phyloP scores from a whole-genome alignment of 2,329 filamentous ascomycete species.

The Bipolaris victoriae region DNA sequence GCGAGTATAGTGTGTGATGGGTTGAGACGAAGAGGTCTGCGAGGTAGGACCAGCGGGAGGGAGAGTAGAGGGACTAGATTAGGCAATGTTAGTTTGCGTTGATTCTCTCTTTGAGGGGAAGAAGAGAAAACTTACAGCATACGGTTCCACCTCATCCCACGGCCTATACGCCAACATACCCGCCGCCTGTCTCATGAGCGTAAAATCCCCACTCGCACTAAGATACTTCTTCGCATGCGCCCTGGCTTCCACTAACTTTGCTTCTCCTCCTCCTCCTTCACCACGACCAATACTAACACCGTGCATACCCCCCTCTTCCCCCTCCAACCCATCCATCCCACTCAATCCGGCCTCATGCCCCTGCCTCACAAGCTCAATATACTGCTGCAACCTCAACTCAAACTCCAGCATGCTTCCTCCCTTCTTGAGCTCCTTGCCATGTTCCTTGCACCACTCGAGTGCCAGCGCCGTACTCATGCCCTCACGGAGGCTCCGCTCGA shows the following conservation, averaged over 20 bases:
- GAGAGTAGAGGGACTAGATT: slow-evolving; percentile 72
- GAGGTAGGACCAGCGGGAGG: slow-evolving; percentile 74
- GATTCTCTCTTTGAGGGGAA: too few relatives aligned
- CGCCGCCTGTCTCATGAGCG: slow-evolving; percentile 73
- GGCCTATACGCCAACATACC: slow-evolving; percentile 79
- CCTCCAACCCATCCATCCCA: slow-evolving; percentile 32
- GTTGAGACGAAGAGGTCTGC: slow-evolving; percentile 82
- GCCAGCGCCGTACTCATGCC: slow-evolving; percentile 75
- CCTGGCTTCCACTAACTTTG: slow-evolving; percentile 77
- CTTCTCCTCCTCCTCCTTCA: slow-evolving; percentile 40
- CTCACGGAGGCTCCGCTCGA: slow-evolving; percentile 73
- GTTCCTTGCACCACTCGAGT: slow-evolving; percentile 88
- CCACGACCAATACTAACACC: slow-evolving; percentile 63
- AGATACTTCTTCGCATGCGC: slow-evolving; percentile 83
- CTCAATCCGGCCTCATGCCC: slow-evolving; percentile 46
- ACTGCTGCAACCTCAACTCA: slow-evolving; percentile 91
- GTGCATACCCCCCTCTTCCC: slow-evolving; percentile 11
- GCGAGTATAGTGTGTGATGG: slow-evolving; percentile 82
- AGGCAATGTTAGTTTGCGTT: slow-evolving; percentile 19
- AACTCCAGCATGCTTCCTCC: slow-evolving; percentile 90
- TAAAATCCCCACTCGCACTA: slow-evolving; percentile 70
- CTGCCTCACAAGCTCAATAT: slow-evolving; percentile 84
- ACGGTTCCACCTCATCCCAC: slow-evolving; percentile 64
- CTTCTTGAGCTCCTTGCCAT: slow-evolving; percentile 90
- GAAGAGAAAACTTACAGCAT: slow-evolving; percentile 56